Evolutionary conservation across 805 yeast genomes (phyloP), one percentile per base, ranked within the genome.

Genomic region (Ogataea minuta): DNA sequence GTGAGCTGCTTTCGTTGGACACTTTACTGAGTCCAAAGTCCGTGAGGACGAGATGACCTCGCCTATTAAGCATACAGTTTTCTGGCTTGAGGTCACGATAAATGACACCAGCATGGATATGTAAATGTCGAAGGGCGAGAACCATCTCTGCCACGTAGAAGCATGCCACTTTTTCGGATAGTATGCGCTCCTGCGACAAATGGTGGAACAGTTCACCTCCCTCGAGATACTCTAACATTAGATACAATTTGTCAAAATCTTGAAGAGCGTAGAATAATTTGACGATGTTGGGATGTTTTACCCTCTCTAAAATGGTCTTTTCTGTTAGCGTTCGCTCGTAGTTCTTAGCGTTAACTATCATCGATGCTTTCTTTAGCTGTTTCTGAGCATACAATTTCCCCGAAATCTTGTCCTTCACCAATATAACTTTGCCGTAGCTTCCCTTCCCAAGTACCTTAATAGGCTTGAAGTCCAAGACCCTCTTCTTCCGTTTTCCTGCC

Each of bases 21-120:
- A 65, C 72, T 52, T 79, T 79, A 33, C 83, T 75, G 15, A 88
- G 69, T 0, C 96, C 96, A 60, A 88, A 88, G 60, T 88, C 96
- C 0, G 95, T 87, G 31, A 87, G 66, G 15, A 88, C 81, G 42
- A 88, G 67, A 57, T 88, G 93, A 0, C 96, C 96, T n/a, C 68
- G 60, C 2, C 77, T 67, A 53, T 87, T 86, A 26, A 88, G 67
- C 52, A 89, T 66, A 54, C 95, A 89, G 54, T 88, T 88, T 60
- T 88, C 96, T 4, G 96, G 96, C 60, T 88, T 88, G 48, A 88
- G 67, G 57, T 88, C 96, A 28, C 96, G 74, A 53, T 88, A 89
- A 4, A 88, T 90, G 14, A 88, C 81, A 10, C 96, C 96, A 13
- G 82, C 72, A 30, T 70, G 70, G 5, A 54, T 39, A 57, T 88